Evolutionary conservation across 2,329 filamentous ascomycete species (phyloP), one percentile per base, ranked within the genome.

Genomic region (Fusarium scirpi): DNA sequence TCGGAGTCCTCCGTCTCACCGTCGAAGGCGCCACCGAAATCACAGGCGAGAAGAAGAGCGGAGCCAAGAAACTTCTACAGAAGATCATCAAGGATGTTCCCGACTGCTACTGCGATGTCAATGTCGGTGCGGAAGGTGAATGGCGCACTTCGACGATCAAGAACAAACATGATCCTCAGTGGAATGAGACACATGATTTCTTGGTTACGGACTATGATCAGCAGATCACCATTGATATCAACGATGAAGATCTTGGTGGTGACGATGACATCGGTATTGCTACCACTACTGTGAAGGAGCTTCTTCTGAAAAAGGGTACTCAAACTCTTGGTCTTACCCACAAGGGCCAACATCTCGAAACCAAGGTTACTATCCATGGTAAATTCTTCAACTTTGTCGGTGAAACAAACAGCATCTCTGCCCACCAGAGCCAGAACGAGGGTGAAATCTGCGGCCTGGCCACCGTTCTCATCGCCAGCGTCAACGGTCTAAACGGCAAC

Each of bases 111-210:
- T 74, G 71, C 18, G n/a, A 71, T 25, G 73, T 75, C 24, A 72
- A 38, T 3, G 65, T 75, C 10, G 73, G 73, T 22, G 73, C 71
- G 0, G 73, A 75, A 24, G 73, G 56, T 45, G 73, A 74, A 46
- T 75, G 73, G 73, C 73, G 70, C 15, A 75, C 73, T 9, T 61
- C 62, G 13, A 75, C 73, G 30, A 56, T 73, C 29, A 75, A 75
- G 29, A 75, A 75, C 62, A 74, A 60, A 1, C 73, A 75, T 22
- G 59, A 75, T 38, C 73, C 73, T 1, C 32, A 58, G 24, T 75
- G 73, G 73, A 70, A 75, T 41, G 73, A 75, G 56, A 75, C 73
- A 30, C 73, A 75, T 45, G 73, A 75, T 22, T 75, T 75, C 18
- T 61, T 75, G 11, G 73, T 75, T 22, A 75, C 73, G 2, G 73